Evolutionary conservation across 2,329 filamentous ascomycete species (phyloP), one percentile per base, ranked within the genome.

Genomic region (Lecanicillium sp.): DNA sequence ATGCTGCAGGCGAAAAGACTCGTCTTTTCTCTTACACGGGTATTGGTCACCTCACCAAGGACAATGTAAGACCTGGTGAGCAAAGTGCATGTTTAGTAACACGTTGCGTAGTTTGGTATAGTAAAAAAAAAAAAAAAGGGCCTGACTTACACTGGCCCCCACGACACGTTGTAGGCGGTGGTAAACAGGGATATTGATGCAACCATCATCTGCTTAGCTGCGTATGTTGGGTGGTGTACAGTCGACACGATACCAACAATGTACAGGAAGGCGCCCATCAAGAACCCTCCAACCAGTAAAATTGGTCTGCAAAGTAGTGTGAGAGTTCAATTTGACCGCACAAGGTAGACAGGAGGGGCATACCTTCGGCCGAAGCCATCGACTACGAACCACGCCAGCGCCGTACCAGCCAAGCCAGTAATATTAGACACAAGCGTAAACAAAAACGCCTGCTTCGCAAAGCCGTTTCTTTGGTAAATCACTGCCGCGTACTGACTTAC

Each of bases 21-120:
- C 2, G 51, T 58, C 44, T 56, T 58, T 22, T 58, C 55, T 33
- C 52, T 52, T 22, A 57, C 45, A 5, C 53, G 49, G 1, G 43
- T 35, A 1, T 53, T 35, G 4, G 51, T 44, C 0, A 46, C 41
- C 17, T 57, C 54, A 2, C 45, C 47, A 5, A 56, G 40, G 8
- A 56, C 43, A 3, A 56, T 44, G 27, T 55, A 57, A 1, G 54
- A 52, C 9, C 47, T 49, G 27, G n/a, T 11, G 19, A 25, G 7
- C 22, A 25, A 25, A 25, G 11, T n/a, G n/a, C n/a, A n/a, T n/a
- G n/a, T n/a, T n/a, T n/a, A n/a, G n/a, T n/a, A n/a, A n/a, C n/a
- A n/a, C n/a, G n/a, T n/a, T n/a, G n/a, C n/a, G n/a, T n/a, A n/a
- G n/a, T n/a, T n/a, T n/a, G n/a, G n/a, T n/a, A n/a, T n/a, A n/a